Conservation (phyloP, 768 basidiomycete genomes). For the Boletus rubroflammeus region DNA sequence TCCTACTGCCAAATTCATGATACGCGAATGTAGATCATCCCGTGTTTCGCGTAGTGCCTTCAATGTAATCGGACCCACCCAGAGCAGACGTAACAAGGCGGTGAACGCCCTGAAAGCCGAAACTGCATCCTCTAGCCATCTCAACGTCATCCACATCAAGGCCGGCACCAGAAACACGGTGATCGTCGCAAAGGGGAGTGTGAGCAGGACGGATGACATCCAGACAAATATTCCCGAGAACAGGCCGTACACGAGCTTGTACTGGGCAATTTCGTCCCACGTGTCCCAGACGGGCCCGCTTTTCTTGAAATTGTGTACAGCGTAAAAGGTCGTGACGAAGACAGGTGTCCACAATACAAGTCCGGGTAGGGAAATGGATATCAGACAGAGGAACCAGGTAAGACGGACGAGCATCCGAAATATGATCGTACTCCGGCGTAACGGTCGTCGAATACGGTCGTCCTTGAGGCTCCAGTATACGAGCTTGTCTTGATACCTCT, state of each 20-base stretch:
- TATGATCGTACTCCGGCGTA: conserved; percentile 51
- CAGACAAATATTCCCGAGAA: conserved; percentile 71
- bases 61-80: conserved; percentile 57
- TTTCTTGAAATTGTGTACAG: conserved; percentile 73
- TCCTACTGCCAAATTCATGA: conserved; percentile 60
- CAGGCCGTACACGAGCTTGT: conserved; percentile 82
- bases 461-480: conserved; percentile 72
- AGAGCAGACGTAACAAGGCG: conserved; percentile 57
- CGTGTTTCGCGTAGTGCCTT: conserved; percentile 51
- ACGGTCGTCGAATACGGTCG: conserved; percentile 72
- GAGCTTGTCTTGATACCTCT: conserved; percentile 77
- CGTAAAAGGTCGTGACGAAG: conserved; percentile 65
- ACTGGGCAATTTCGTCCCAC: conserved; percentile 87
- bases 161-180: conserved; percentile 61
- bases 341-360: conserved; percentile 81
- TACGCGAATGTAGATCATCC: conserved; percentile 54
- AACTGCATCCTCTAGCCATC: conserved; percentile 85
- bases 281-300: conserved; percentile 82
- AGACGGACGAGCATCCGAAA: conserved; percentile 65
- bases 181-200: conserved; percentile 57
- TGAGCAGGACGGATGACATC: conserved; percentile 48
- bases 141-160: conserved; percentile 85
- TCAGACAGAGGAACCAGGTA: conserved; percentile 58
- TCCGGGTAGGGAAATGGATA: conserved; percentile 68
- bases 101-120: conserved; percentile 74